These are phyloP conservation scores for Paraleonurus japonicus DNA, from an alignment of 257 asterid genomes.

Conservation along the genomic window DNA sequence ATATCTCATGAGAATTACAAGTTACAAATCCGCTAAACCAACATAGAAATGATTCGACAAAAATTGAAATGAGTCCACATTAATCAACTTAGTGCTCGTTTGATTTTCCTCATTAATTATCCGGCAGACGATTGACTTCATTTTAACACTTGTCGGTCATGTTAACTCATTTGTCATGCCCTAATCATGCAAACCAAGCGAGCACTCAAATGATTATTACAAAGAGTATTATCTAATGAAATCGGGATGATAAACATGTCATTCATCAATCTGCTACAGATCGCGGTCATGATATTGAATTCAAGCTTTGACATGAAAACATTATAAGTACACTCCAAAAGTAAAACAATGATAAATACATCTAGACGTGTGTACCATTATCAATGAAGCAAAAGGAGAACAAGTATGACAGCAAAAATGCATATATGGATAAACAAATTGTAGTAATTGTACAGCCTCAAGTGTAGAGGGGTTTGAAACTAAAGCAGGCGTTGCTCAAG, in stretches of 20 bases:
- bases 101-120: too few species aligned
- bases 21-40: not conserved
- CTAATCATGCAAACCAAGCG: too few species aligned
- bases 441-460: too few species aligned
- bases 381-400: not conserved
- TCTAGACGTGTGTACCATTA: not conserved
- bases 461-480: slow-evolving; percentile 5
- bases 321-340: not conserved
- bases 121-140: too few species aligned
- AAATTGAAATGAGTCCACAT: too few species aligned
- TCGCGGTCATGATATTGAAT: not conserved
- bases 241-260: not conserved
- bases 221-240: too few species aligned
- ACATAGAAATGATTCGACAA: not conserved
- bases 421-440: not conserved
- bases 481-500: slow-evolving; percentile 43
- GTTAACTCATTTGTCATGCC: too few species aligned
- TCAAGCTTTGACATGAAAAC: not conserved
- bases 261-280: too few species aligned
- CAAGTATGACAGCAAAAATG: not conserved
- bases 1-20: too few species aligned
- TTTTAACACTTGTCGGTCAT: too few species aligned
- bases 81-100: too few species aligned
- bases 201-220: too few species aligned
- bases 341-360: not conserved